Evolutionary conservation across 495 filamentous ascomycete genomes (phyloP), one percentile per base, ranked within the genome.

Genomic region (Lophium mytilinum): DNA sequence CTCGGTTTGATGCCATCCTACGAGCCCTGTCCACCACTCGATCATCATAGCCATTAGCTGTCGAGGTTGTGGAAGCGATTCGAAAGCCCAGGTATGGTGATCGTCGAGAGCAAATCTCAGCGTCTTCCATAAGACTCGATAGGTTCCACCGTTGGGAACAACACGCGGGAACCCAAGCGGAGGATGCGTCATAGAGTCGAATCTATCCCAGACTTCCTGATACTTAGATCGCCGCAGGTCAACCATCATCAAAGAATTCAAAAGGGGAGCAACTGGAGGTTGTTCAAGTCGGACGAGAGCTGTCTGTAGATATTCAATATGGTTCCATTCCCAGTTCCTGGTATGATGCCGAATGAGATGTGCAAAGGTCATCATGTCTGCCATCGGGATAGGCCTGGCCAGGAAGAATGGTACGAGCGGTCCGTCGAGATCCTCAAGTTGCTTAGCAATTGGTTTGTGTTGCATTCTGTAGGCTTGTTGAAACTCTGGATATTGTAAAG

Each of bases 241-340:
- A n/a, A 51, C 57, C 35, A 56, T 47, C 55, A 65, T 55, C n/a
- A 58, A 14, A 35, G 57, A 24, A 35, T 60, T 61, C 54, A 65
- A 43, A 10, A 65, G n/a, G 8, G 37, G 35, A 5, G 42, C 12
- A 21, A 58, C 58, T n/a, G 62, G 62, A 14, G 4, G 30, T 12
- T 58, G 37, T 9, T 61, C 37, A 10, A 45, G 15, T 17, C 46
- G 19, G 4, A 39, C 24, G 30, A 65, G 17, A n/a, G 33, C 24
- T 19, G 47, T 43, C 17, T 52, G 35, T 5, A 65, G 54, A 14
- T 61, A 61, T 33, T 61, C 47, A 34, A 65, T 55, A 33, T 65
- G 50, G 14, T 65, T 58, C 62, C 57, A 61, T 36, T 58, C 50
- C n/a, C 37, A 35, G 3, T 50, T 19, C 6, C 40, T 42, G 9